Evolutionary conservation across 352 stramenopile genomes (phyloP).

Genomic region (Globisporangium heterothallicum): DNA sequence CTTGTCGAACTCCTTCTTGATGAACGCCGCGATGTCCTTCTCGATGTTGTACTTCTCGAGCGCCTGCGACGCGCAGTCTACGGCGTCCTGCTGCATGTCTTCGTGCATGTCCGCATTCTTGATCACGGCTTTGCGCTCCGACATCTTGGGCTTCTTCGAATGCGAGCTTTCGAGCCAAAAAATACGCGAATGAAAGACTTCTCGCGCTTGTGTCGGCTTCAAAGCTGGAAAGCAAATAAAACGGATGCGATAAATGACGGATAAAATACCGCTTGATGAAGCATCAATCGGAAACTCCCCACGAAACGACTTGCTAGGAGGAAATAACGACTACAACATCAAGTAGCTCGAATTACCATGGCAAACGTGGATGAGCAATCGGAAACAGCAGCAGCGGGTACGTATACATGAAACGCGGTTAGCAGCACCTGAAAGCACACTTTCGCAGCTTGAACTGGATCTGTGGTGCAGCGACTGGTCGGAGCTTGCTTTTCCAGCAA

Average conservation of each 20-base stretch:
- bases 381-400: too few relatives aligned
- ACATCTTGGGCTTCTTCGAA: conserved; percentile 40
- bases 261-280: not conserved
- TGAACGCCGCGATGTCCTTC: conserved; percentile 92
- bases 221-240: not conserved
- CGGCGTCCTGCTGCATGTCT: conserved; percentile 99
- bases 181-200: conserved; percentile 19
- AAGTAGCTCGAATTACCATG: too few relatives aligned
- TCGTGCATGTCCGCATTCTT: conserved; percentile 99
- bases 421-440: too few relatives aligned
- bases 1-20: conserved; percentile 93
- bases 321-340: too few relatives aligned
- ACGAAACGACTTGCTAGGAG: not conserved
- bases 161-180: conserved; percentile 7
- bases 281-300: not conserved
- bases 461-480: not conserved
- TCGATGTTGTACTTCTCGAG: conserved; percentile 99
- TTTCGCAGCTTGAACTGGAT: too few relatives aligned
- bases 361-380: too few relatives aligned
- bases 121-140: conserved; percentile 98
- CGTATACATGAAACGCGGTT: too few relatives aligned
- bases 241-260: not conserved
- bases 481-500: too few relatives aligned
- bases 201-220: not conserved
- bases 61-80: conserved; percentile 97